phyloP scores from a whole-genome alignment of 805 yeast genomes.

The Starmerella apis region DNA sequence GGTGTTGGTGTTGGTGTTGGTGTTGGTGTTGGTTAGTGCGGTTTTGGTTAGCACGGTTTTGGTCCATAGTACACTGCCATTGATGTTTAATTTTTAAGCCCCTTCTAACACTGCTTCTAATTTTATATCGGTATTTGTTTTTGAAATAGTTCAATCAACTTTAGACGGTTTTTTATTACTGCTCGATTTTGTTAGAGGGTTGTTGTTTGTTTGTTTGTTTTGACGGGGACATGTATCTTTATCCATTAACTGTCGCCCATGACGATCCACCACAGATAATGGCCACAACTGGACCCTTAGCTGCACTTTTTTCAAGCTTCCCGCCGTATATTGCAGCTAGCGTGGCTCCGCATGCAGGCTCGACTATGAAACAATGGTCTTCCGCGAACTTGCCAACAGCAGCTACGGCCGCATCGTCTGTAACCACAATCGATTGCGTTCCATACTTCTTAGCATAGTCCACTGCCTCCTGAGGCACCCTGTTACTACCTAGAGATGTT shows the following conservation, averaged over 20 bases:
- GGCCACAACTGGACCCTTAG: constrained; percentile 18
- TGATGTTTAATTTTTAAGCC: too few relatives aligned
- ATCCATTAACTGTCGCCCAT: constrained; percentile 9
- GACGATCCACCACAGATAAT: constrained; percentile 24
- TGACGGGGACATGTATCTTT: too few relatives aligned
- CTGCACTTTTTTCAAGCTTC: neutral
- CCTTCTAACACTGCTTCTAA: too few relatives aligned
- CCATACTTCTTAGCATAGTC: constrained; percentile 36
- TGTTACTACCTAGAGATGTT: constrained; percentile 52
- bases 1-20: too few relatives aligned
- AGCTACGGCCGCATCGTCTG: constrained; percentile 47
- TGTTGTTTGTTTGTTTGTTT: too few relatives aligned
- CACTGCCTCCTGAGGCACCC: constrained; percentile 43
- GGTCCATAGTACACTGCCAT: too few relatives aligned
- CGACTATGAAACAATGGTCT: constrained; percentile 45
- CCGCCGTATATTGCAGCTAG: constrained; percentile 36
- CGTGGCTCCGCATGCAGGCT: constrained; percentile 69
- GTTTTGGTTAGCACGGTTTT: too few relatives aligned
- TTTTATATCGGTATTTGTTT: too few relatives aligned
- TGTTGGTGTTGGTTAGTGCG: too few relatives aligned
- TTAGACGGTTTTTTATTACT: too few relatives aligned
- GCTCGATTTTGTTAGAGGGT: neutral
- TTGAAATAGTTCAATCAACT: too few relatives aligned
- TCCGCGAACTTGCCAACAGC: constrained; percentile 44
- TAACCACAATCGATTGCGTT: constrained; percentile 38